These are phyloP conservation scores for Metschnikowia gruessii DNA, from an alignment of 805 yeast species.

Conservation along the genomic window DNA sequence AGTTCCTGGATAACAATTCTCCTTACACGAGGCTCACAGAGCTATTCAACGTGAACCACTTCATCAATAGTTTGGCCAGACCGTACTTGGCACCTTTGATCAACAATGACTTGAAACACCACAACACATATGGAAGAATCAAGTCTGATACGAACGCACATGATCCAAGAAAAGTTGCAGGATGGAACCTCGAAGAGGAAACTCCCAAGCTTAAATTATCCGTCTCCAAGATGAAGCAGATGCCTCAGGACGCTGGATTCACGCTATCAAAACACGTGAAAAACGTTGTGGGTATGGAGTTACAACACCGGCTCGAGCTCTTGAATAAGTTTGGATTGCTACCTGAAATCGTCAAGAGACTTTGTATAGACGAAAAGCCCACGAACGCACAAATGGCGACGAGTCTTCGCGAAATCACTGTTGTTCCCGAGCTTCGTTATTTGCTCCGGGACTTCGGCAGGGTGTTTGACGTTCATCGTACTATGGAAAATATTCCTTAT, in stretches of 20 bases:
- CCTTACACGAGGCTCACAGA: conserved; percentile 90
- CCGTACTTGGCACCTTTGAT: conserved; percentile 92
- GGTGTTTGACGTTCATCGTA: conserved; percentile 72
- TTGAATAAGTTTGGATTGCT: conserved; percentile 76
- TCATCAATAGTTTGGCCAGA: conserved; percentile 84
- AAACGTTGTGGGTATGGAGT: conserved; percentile 66
- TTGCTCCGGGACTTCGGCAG: conserved; percentile 68
- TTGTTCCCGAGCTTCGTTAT: conserved; percentile 82
- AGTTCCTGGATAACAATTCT: conserved; percentile 36
- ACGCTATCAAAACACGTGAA: conserved; percentile 39
- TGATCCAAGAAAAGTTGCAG: conserved; percentile 12
- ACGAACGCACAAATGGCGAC: conserved; percentile 66
- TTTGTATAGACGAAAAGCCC: conserved; percentile 81
- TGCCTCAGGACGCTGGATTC: conserved; percentile 33
- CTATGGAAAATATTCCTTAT: conserved; percentile 71
- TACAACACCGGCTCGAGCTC: conserved; percentile 79
- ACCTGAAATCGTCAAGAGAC: conserved; percentile 63
- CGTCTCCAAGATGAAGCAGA: conserved; percentile 21
- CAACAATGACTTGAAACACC: conserved; percentile 76
- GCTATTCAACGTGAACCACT: conserved; percentile 91
- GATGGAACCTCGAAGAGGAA: conserved; percentile 8
- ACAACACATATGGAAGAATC: conserved; percentile 38
- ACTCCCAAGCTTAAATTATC: conserved; percentile 14
- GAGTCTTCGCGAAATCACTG: conserved; percentile 69
- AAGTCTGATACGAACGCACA: conserved; percentile 19